Evolutionary conservation across 2,329 filamentous ascomycete genomes (phyloP), one percentile per base, ranked within the genome.

Genomic region (Pseudogymnoascus sp.): DNA sequence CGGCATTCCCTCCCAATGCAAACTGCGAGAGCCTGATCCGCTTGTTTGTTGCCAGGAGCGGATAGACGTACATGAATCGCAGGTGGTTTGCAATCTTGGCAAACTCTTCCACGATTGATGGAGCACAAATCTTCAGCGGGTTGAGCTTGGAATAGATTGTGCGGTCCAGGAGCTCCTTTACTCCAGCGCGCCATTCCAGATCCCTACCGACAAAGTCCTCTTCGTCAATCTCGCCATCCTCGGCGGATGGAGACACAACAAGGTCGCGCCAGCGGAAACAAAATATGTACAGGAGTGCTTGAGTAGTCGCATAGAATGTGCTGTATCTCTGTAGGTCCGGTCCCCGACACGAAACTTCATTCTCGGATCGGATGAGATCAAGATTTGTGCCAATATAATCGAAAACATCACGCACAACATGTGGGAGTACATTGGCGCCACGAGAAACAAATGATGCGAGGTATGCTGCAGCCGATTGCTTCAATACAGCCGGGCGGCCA

Each of bases 241-340:
- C 73, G 14, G 85, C 80, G 1, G 82, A 78, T 3, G 81, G 82
- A 1, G 82, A 81, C 18, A 83, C 78, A 61, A 90, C 88, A 54
- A 99, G 79, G 70, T 97, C 93, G 64, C 91, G 88, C 94, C 94
- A 99, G 61, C 94, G 87, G 79, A 99, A 99, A 78, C 94, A 99
- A 75, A 89, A 90, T 57, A 89, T 88, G 74, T 90, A 90, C 12
- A 90, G 77, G 0, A 90, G 74, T 2, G 87, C 86, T 72, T 90
- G 87, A 9, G 81, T 81, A 61, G 85, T 82, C 18, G 85, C 82
- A 69, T 90, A 90, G 72, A 88, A 90, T n/a, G 83, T 79, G 32
- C 80, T 79, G 68, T 86, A 90, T 30, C 82, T 81, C 50, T 81
- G 80, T 32, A 88, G 81, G 72, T 99, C 91, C 0, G 94, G 94